Evolutionary conservation across 306 rosid genomes (phyloP), one percentile per base, ranked within the genome.

Genomic region (Lotus japonicus): DNA sequence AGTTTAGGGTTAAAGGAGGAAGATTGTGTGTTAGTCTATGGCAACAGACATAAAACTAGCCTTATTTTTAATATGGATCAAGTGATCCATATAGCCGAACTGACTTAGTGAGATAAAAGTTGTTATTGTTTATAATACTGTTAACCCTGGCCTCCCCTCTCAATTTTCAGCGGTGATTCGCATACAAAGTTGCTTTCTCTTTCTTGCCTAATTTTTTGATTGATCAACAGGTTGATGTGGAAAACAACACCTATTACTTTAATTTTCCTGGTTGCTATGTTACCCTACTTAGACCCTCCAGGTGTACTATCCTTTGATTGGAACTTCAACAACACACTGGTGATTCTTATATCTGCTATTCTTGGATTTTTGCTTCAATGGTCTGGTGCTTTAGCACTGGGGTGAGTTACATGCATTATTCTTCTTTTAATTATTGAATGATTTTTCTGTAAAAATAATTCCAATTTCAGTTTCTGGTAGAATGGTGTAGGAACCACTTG

Each of bases 351-450:
- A 43, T 91, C 97, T 11, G 94, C 96, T 26, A 51, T 91, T 56
- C 91, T 91, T 21, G 97, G 96, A 15, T 91, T 91, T 86, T 83
- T 88, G 80, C 97, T 91, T 78, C 96, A 91, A 79, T 91, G 96
- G 96, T 91, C 94, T 17, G 97, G 94, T 26, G 97, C 97, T 31
- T 76, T 91, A 50, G 97, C 96, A 1, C 85, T 88, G 26, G 97
- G 97, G 97, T 91, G 80, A 48, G 96, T 72, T 19, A 56, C 52
- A n/a, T 66, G 70, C 41, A n/a, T 31, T 73, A 55, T 11, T 45
- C 10, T 59, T 2, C 36, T 31, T 19, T 49, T 8, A 14, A 39
- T 39, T 72, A 36, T 44, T 60, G 42, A 49, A 53, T 65, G 43
- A 69, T 64, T 56, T 21, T 51, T 38, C 48, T 69, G 6, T 46